Evolutionary conservation across 192 early-diverging fungal species (phyloP).

Genomic region (Mortierella alpina): DNA sequence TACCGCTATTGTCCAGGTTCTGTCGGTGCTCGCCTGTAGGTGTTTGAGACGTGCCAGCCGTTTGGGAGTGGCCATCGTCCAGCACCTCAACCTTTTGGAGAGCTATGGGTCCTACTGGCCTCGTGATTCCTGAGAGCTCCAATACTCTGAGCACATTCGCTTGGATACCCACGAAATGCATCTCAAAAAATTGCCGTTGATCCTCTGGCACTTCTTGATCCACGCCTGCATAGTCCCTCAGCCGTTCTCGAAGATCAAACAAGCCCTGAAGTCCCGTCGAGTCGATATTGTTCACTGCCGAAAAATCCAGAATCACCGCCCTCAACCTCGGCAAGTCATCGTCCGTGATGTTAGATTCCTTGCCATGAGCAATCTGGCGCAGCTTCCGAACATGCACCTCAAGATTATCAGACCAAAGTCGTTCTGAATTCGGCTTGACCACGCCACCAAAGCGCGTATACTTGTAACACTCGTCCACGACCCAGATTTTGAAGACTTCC

Average conservation of each 20-base stretch:
- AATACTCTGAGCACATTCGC: constrained; percentile 30
- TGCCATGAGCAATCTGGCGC: constrained; percentile 19
- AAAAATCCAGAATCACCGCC: constrained; percentile 85
- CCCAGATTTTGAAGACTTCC: constrained; percentile 62
- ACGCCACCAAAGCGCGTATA: constrained; percentile 54
- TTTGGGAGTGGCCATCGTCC: neutral
- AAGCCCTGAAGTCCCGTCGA: constrained; percentile 81
- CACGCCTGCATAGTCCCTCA: constrained; percentile 48
- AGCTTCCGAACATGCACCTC: constrained; percentile 28
- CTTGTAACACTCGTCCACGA: constrained; percentile 57
- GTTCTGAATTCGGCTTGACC: constrained; percentile 57
- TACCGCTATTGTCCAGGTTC: neutral
- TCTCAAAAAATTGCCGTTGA: constrained; percentile 38
- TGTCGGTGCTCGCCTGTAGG: neutral
- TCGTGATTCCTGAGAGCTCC: constrained; percentile 43
- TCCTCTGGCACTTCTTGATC: too few relatives aligned
- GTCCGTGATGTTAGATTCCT: constrained; percentile 32
- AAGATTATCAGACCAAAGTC: constrained; percentile 65
- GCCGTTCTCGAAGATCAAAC: constrained; percentile 59
- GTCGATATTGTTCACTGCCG: constrained; percentile 83
- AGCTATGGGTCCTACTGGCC: constrained; percentile 25
- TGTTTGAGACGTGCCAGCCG: neutral
- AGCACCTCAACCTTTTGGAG: constrained; percentile 24
- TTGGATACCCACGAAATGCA: constrained; percentile 55
- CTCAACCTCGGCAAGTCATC: constrained; percentile 65